Conservation (phyloP, 306 rosid species). For the Cicer chorassanicum region DNA sequence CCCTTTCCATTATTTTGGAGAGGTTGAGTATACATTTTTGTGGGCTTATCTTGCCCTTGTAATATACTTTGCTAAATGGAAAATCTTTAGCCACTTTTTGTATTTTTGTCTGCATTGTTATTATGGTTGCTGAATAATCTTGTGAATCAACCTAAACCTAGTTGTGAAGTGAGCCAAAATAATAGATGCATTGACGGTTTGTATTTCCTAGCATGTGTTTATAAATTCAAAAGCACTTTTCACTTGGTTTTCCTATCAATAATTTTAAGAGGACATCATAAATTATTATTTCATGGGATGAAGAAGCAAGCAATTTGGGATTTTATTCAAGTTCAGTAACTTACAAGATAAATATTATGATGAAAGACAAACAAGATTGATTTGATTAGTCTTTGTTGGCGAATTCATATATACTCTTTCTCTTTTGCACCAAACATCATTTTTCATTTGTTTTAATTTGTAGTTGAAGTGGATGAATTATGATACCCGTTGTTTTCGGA, state of each 20-base stretch:
- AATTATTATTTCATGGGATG: not conserved
- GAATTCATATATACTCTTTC: too few relatives aligned
- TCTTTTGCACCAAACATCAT: too few relatives aligned
- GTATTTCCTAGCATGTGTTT: not conserved
- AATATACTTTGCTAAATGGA: conserved; percentile 41
- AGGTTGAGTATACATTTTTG: conserved; percentile 48
- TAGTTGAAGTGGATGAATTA: too few relatives aligned
- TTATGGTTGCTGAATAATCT: conserved; percentile 12
- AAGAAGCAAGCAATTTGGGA: not conserved
- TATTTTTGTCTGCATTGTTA: conserved; percentile 27
- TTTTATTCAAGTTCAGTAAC: conserved; percentile 13
- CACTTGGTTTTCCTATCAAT: not conserved
- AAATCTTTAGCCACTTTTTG: conserved; percentile 29
- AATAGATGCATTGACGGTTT: conserved; percentile 15
- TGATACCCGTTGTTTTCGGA: too few relatives aligned
- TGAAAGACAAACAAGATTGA: not conserved
- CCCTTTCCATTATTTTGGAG: conserved; percentile 25
- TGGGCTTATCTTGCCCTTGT: conserved; percentile 44
- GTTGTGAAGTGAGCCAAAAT: conserved; percentile 33
- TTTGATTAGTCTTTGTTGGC: too few relatives aligned
- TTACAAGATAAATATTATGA: not conserved
- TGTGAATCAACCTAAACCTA: conserved; percentile 31
- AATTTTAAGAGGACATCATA: not conserved
- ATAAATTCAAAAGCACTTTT: not conserved
- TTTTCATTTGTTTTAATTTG: too few relatives aligned